Conservation (phyloP, 495 filamentous ascomycete species). For the Halenospora varia region DNA sequence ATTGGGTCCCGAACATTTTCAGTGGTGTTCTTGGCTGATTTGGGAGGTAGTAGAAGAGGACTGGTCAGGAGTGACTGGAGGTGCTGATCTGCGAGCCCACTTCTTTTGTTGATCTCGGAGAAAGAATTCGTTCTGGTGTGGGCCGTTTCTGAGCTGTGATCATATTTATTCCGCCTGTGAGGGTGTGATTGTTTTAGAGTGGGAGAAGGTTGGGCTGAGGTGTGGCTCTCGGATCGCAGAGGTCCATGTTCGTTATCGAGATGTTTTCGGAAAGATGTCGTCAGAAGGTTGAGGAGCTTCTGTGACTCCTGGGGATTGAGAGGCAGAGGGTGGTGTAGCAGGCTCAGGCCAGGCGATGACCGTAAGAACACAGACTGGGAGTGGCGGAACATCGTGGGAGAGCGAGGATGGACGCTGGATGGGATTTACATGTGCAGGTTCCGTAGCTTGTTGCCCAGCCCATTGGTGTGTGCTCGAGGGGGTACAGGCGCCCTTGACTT, state of each 20-base stretch:
- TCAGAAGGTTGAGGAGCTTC: constrained; percentile 57
- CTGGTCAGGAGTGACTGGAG: constrained; percentile 52
- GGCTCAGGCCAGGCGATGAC: constrained; percentile 9
- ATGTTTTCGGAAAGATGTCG: constrained; percentile 62
- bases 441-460: too few relatives aligned
- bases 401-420: not conserved
- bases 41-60: constrained; percentile 41
- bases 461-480: too few relatives aligned
- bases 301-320: constrained; percentile 56
- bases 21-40: not conserved
- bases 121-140: too few relatives aligned
- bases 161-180: too few relatives aligned
- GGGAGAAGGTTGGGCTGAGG: too few relatives aligned
- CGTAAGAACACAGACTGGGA: constrained; percentile 15
- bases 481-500: too few relatives aligned
- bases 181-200: too few relatives aligned
- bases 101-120: too few relatives aligned
- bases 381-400: constrained; percentile 19
- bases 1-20: constrained; percentile 23
- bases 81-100: constrained; percentile 48
- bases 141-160: too few relatives aligned
- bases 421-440: too few relatives aligned
- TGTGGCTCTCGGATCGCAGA: constrained; percentile 17
- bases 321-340: constrained; percentile 58
- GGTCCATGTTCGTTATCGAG: constrained; percentile 51